phyloP scores from a whole-genome alignment of 768 basidiomycete species.

The Boletus bicolor region DNA sequence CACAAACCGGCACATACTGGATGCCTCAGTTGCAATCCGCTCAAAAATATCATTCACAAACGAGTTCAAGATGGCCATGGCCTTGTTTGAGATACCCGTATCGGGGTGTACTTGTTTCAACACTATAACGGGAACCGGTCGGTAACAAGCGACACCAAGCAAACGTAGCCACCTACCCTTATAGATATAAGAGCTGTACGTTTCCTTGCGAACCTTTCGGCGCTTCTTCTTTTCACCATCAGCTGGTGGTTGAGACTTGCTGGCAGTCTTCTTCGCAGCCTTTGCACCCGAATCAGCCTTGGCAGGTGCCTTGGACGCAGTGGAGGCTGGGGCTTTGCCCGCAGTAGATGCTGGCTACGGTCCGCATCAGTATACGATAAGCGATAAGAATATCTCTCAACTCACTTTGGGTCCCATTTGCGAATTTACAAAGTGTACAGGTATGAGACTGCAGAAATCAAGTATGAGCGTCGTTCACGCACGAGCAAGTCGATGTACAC shows the following conservation, averaged over 20 bases:
- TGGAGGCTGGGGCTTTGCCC: constrained; percentile 46
- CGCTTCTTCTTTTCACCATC: constrained; percentile 79
- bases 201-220: constrained; percentile 77
- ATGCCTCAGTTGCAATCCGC: constrained; percentile 72
- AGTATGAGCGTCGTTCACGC: constrained; percentile 13
- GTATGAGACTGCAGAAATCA: constrained; percentile 23
- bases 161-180: constrained; percentile 47
- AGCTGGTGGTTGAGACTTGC: constrained; percentile 48
- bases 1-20: constrained; percentile 42
- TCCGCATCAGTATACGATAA: constrained; percentile 8
- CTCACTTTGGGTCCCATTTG: constrained; percentile 40
- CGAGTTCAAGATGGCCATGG: constrained; percentile 80
- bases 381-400: background rate
- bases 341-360: constrained; percentile 41
- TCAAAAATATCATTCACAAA: constrained; percentile 86
- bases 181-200: constrained; percentile 84
- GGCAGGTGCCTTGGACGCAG: constrained; percentile 58
- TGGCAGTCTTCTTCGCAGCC: constrained; percentile 60
- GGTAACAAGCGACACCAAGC: background rate
- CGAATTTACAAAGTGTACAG: constrained; percentile 31
- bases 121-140: constrained; percentile 39
- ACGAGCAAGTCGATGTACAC: constrained; percentile 6
- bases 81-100: constrained; percentile 91
- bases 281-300: constrained; percentile 42
- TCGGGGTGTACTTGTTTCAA: constrained; percentile 92